Evolutionary conservation across 176 grass and related monocot species (phyloP).

Genomic region (Cenchrus americanus): DNA sequence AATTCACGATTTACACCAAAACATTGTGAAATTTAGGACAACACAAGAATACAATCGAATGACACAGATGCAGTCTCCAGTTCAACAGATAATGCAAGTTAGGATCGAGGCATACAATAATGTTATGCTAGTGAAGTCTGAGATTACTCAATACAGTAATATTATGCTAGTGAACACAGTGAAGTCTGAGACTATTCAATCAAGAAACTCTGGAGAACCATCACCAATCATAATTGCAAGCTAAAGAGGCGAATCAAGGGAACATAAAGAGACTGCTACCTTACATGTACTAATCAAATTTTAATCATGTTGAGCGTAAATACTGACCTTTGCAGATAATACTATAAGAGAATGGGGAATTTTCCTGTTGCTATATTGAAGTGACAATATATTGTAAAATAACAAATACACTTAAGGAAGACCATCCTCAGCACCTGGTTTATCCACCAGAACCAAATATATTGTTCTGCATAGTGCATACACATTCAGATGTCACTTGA

Average conservation of each 20-base stretch:
- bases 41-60: constrained; percentile 76
- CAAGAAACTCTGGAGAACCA: not conserved
- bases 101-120: constrained; percentile 21
- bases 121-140: not conserved
- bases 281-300: constrained; percentile 3
- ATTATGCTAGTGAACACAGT: constrained; percentile 1
- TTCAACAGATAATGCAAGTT: not conserved
- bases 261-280: constrained; percentile 8
- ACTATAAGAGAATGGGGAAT: constrained; percentile 82
- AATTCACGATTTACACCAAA: constrained; percentile 96
- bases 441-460: constrained; percentile 96
- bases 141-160: not conserved
- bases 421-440: constrained; percentile 90
- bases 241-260: not conserved
- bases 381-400: constrained; percentile 90
- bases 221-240: not conserved
- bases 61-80: constrained; percentile 61
- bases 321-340: constrained; percentile 79
- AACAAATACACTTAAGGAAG: constrained; percentile 93
- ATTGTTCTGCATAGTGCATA: constrained; percentile 83
- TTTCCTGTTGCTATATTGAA: constrained; percentile 95
- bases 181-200: not conserved
- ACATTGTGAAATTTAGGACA: constrained; percentile 95
- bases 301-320: not conserved
- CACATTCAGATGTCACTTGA: constrained; percentile 37